Evolutionary conservation across 371 early-diverging fungal genomes (phyloP).

Genomic region (Basidiobolus meristosporus): DNA sequence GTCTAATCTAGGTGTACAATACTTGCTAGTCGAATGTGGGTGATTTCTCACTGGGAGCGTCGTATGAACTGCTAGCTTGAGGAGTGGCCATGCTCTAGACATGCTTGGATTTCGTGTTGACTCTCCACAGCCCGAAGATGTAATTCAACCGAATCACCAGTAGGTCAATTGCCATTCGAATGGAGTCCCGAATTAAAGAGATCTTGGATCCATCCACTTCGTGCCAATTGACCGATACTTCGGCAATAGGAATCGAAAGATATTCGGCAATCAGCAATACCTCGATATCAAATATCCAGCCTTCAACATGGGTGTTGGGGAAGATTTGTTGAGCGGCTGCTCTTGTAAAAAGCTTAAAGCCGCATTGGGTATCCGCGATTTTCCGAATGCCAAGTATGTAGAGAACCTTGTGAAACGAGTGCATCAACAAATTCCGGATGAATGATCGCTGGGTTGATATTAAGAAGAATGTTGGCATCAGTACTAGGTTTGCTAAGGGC

Average conservation of each 20-base stretch:
- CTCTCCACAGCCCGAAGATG: conserved; percentile 59
- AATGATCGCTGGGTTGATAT: conserved; percentile 43
- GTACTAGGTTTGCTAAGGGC: background rate
- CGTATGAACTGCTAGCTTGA: no score
- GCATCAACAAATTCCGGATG: conserved; percentile 80
- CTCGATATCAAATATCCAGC: conserved; percentile 96
- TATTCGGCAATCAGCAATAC: conserved; percentile 72
- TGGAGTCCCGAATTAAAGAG: conserved; percentile 62
- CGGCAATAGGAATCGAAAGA: conserved; percentile 48
- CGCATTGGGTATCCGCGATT: conserved; percentile 90
- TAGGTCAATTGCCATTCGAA: conserved; percentile 79
- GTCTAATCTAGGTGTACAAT: no score
- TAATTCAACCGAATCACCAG: conserved; percentile 73
- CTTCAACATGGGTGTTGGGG: conserved; percentile 78
- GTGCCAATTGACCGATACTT: conserved; percentile 88
- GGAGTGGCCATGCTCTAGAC: no score
- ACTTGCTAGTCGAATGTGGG: no score
- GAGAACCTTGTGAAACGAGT: conserved; percentile 74
- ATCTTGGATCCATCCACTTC: conserved; percentile 91
- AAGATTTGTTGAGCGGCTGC: conserved; percentile 57
- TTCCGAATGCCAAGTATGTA: conserved; percentile 61
- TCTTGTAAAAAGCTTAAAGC: conserved; percentile 84
- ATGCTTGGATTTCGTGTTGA: no score
- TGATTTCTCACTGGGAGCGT: no score
- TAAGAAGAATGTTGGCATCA: background rate